Percentiles rank a stretch among this genome's conserved stretches.
Conservation (phyloP, 2,329 filamentous ascomycete species). For the Periconia sp. region DNA sequence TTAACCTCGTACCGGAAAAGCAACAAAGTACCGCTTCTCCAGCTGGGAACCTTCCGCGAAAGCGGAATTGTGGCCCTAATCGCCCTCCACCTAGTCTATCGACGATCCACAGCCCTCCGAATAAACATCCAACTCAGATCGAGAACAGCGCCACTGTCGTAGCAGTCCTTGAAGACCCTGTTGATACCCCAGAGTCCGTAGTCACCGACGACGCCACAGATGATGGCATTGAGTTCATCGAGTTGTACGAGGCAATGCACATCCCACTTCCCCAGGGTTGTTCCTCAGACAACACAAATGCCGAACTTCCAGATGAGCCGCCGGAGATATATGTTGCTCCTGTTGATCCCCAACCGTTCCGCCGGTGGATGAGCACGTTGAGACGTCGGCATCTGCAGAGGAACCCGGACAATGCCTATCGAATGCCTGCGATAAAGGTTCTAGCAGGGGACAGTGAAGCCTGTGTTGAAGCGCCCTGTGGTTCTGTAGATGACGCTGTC, state of each 20-base stretch:
- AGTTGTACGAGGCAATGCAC: constrained; percentile 35
- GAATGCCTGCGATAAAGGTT: constrained; percentile 37
- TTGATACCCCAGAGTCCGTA: constrained; percentile 13
- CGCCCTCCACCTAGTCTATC: constrained; percentile 20
- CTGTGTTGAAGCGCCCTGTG: constrained; percentile 9
- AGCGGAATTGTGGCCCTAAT: constrained; percentile 21
- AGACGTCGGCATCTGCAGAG: constrained; percentile 55
- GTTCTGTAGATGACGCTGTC: constrained; percentile 13
- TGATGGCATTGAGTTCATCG: constrained; percentile 25
- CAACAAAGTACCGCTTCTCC: constrained; percentile 5
- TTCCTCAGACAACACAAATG: constrained; percentile 21
- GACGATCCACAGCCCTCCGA: constrained; percentile 10
- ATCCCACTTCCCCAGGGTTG: constrained; percentile 27
- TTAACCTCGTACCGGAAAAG: constrained; percentile 32
- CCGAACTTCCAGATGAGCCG: constrained; percentile 9
- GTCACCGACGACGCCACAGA: constrained; percentile 15
- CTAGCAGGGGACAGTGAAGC: constrained; percentile 25
- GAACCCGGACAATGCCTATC: constrained; percentile 40
- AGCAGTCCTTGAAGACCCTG: constrained; percentile 10
- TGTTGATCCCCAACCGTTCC: constrained; percentile 55
- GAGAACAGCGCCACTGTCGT: constrained; percentile 4
- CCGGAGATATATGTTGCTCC: background rate
- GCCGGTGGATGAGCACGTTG: constrained; percentile 72
- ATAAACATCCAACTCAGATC: constrained; percentile 13
- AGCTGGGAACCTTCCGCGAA: constrained; percentile 19